Percentiles rank a stretch among this genome's conserved stretches.
Evolutionary conservation across 2,329 filamentous ascomycete genomes (phyloP).

Genomic region (Fusarium sp.): DNA sequence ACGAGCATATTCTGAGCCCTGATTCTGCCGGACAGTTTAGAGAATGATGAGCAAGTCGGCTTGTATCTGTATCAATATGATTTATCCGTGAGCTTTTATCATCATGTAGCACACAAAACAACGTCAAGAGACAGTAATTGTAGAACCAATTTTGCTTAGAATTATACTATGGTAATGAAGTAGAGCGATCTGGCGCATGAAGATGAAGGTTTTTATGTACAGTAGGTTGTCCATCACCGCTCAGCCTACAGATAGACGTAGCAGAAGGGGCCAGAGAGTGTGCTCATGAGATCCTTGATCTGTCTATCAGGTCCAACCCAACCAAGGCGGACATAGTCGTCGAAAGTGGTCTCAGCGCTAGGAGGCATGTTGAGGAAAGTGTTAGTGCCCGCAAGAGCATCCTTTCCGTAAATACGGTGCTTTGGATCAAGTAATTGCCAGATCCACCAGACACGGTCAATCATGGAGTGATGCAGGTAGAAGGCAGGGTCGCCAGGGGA

Average conservation of each 20-base stretch:
- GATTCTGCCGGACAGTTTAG: background rate
- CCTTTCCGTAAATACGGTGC: slow-evolving; percentile 36
- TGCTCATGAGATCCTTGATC: slow-evolving; percentile 50
- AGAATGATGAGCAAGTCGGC: background rate
- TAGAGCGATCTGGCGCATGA: slow-evolving; percentile 7
- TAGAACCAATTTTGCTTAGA: background rate
- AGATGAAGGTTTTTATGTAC: background rate
- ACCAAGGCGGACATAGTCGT: slow-evolving; percentile 46
- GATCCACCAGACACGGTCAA: slow-evolving; percentile 47
- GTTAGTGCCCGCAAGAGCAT: slow-evolving; percentile 41
- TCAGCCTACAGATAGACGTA: slow-evolving; percentile 48
- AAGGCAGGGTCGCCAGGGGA: slow-evolving; percentile 54
- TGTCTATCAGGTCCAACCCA: slow-evolving; percentile 38
- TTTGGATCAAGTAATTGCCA: slow-evolving; percentile 47
- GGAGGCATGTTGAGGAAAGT: slow-evolving; percentile 42
- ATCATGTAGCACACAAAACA: too few relatives aligned
- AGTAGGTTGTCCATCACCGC: background rate
- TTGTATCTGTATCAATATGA: background rate
- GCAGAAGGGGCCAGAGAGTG: slow-evolving; percentile 50
- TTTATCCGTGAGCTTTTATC: background rate
- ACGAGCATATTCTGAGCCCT: background rate
- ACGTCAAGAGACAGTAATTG: background rate
- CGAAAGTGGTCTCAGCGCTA: slow-evolving; percentile 41
- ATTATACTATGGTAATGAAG: background rate
- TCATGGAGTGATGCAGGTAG: slow-evolving; percentile 50